phyloP scores from a whole-genome alignment of 148 eudicot genomes.

The Camellia lanceoleosa region DNA sequence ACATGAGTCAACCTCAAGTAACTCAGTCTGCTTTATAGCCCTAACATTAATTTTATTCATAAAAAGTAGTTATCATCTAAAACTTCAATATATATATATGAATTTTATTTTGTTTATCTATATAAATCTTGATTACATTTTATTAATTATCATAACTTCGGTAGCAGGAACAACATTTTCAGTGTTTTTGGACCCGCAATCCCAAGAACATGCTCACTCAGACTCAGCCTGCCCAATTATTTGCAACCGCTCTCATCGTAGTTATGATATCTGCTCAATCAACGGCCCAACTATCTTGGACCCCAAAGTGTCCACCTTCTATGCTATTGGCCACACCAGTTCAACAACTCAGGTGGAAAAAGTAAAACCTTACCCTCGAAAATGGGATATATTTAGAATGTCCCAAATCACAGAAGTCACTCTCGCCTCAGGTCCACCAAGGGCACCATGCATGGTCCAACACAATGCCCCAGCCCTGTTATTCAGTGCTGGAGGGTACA shows the following conservation, averaged over 20 bases:
- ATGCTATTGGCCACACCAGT: slow-evolving; percentile 8
- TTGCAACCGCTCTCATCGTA: slow-evolving; percentile 42
- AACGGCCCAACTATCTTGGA: slow-evolving; percentile 39
- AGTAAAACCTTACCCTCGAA: slow-evolving; percentile 55
- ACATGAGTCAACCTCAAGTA: too few relatives aligned
- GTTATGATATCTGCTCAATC: slow-evolving; percentile 45
- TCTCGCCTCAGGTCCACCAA: slow-evolving; percentile 29
- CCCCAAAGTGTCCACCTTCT: slow-evolving; percentile 34
- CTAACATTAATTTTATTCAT: too few relatives aligned
- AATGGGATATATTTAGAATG: slow-evolving; percentile 51
- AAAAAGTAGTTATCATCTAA: too few relatives aligned
- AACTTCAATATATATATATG: background rate
- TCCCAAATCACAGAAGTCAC: slow-evolving; percentile 39
- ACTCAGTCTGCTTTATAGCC: too few relatives aligned
- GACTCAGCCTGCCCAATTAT: slow-evolving; percentile 19
- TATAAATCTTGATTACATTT: background rate
- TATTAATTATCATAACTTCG: background rate
- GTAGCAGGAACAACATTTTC: background rate
- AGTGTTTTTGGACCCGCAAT: background rate
- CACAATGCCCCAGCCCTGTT: slow-evolving; percentile 51
- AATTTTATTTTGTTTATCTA: background rate
- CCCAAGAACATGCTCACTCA: background rate
- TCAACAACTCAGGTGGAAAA: slow-evolving; percentile 29
- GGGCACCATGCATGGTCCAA: slow-evolving; percentile 32
- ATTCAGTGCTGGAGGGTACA: slow-evolving; percentile 48